A percentile compares a stretch with the other conserved stretches of the same genome.
These are phyloP conservation scores for Fraxinus xanthoxyloides DNA, from an alignment of 305 asterid species.

Conservation along the genomic window DNA sequence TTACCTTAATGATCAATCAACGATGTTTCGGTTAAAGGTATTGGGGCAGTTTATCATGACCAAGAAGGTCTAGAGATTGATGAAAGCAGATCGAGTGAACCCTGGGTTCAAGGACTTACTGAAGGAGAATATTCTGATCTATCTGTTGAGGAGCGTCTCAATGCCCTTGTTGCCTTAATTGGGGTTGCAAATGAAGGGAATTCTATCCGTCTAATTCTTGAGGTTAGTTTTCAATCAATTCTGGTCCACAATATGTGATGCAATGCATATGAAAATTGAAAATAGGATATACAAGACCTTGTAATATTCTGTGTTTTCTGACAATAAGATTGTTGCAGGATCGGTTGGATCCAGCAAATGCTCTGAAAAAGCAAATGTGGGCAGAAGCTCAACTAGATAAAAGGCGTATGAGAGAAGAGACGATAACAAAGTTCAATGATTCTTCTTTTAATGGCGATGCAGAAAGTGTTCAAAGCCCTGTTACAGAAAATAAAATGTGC, in stretches of 20 bases:
- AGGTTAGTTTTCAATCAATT: constrained; percentile 48
- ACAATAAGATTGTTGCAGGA: constrained; percentile 56
- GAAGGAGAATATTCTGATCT: constrained; percentile 98
- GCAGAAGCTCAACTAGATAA: constrained; percentile 93
- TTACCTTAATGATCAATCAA: constrained; percentile 16
- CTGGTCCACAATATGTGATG: neutral
- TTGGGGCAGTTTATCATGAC: constrained; percentile 39
- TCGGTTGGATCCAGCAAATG: constrained; percentile 88
- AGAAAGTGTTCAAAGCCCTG: constrained; percentile 73
- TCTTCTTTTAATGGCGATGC: constrained; percentile 49
- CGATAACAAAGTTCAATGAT: constrained; percentile 54
- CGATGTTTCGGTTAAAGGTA: constrained; percentile 36
- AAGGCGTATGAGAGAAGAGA: constrained; percentile 84
- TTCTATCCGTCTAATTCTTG: constrained; percentile 83
- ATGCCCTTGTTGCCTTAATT: constrained; percentile 82
- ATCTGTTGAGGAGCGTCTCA: constrained; percentile 94
- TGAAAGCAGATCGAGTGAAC: constrained; percentile 84
- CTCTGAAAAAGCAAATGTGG: constrained; percentile 97
- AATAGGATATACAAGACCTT: constrained; percentile 4
- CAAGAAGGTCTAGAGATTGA: constrained; percentile 78
- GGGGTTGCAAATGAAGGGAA: constrained; percentile 98
- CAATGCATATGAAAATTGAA: constrained; percentile 5
- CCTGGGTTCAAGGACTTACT: constrained; percentile 93
- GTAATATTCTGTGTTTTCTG: constrained; percentile 21
- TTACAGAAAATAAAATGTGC: constrained; percentile 43